phyloP scores from a whole-genome alignment of 305 asterid species.

The Fraxinus sp. region DNA sequence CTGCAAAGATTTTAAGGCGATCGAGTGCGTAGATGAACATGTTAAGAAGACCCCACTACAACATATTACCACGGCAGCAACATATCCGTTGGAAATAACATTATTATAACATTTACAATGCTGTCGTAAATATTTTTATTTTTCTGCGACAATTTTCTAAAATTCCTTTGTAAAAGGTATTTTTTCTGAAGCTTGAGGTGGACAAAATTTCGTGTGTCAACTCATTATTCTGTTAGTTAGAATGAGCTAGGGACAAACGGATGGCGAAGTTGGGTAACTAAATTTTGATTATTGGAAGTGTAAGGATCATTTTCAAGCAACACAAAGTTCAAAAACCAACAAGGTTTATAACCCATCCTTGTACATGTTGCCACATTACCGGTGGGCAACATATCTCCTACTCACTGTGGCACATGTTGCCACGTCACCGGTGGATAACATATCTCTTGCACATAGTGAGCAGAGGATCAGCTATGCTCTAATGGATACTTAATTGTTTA shows the following conservation, averaged over 20 bases:
- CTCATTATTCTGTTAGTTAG: no score
- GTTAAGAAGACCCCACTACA: background rate
- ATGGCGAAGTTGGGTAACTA: background rate
- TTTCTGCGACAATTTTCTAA: background rate
- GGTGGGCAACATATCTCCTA: no score
- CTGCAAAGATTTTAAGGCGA: background rate
- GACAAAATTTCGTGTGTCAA: background rate
- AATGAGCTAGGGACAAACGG: background rate
- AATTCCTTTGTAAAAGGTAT: background rate
- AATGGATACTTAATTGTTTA: background rate
- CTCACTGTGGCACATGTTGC: background rate
- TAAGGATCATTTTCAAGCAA: background rate
- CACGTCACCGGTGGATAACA: no score
- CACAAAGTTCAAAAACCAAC: background rate
- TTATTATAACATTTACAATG: background rate
- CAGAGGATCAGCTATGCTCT: background rate
- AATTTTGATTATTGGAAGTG: background rate
- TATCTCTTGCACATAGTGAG: no score
- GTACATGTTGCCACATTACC: background rate
- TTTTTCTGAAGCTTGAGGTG: background rate
- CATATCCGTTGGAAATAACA: background rate
- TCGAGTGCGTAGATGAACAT: background rate
- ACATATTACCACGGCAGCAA: background rate
- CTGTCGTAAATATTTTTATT: background rate
- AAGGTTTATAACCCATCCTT: background rate